Conservation (phyloP, 169 alveolate genomes). For the Plasmodium reichenowi region DNA sequence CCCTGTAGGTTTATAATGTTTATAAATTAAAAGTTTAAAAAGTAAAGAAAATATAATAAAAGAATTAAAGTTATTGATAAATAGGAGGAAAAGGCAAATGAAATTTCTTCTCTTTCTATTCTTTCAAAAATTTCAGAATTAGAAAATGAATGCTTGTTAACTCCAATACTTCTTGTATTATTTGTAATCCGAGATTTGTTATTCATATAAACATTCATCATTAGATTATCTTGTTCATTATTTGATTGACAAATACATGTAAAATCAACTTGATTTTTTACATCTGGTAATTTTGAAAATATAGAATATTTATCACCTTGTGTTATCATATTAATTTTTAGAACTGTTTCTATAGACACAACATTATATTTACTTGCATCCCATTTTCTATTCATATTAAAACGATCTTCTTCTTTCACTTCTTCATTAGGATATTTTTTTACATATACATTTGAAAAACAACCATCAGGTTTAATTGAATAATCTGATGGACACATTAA, state of each 20-base stretch:
- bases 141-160: not conserved
- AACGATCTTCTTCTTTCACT: not conserved
- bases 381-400: conserved; percentile 16
- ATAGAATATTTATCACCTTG: conserved; percentile 19
- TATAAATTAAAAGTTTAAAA: not conserved
- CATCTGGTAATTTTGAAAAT: conserved; percentile 26
- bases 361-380: conserved; percentile 35
- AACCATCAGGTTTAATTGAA: conserved; percentile 23
- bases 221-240: conserved; percentile 17
- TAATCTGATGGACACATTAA: conserved; percentile 31
- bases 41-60: not conserved
- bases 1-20: not conserved
- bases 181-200: not conserved
- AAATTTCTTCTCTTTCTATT: not conserved
- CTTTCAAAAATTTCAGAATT: not conserved
- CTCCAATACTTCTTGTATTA: not conserved
- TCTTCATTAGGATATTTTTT: conserved; percentile 2
- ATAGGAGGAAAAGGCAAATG: not conserved
- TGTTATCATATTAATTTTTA: not conserved
- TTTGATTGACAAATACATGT: conserved; percentile 49
- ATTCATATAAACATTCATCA: conserved; percentile 67
- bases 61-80: not conserved
- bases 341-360: conserved; percentile 3
- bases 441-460: conserved; percentile 36
- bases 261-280: conserved; percentile 17